Percentiles rank a stretch among this genome's conserved stretches.
Conservation (phyloP, 2,329 filamentous ascomycete genomes). For the Colletotrichum tropicicola region DNA sequence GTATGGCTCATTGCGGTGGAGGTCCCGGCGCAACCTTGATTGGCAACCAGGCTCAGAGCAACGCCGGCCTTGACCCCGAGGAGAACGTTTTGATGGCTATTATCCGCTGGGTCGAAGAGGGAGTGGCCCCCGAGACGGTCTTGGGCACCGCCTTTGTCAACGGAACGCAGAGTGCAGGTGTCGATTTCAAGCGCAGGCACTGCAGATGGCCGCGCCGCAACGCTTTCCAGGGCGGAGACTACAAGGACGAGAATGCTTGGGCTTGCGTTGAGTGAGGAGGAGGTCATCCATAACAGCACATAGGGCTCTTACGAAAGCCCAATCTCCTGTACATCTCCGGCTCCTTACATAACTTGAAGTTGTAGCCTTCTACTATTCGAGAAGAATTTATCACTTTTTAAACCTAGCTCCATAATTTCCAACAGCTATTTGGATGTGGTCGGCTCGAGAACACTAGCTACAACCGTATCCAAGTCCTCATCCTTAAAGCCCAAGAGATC, state of each 20-base stretch:
- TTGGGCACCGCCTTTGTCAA: slow-evolving; percentile 43
- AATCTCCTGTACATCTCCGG: too few relatives aligned
- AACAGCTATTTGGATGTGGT: not conserved
- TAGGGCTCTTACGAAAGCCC: too few relatives aligned
- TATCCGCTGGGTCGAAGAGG: slow-evolving; percentile 56
- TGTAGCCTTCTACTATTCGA: too few relatives aligned
- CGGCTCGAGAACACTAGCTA: not conserved
- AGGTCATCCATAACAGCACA: too few relatives aligned
- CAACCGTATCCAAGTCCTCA: slow-evolving; percentile 44
- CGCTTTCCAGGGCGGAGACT: slow-evolving; percentile 34
- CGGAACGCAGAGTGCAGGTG: not conserved
- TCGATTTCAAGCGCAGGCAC: slow-evolving; percentile 40
- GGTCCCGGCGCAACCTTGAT: slow-evolving; percentile 49
- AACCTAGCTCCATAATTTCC: too few relatives aligned
- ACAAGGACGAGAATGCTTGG: slow-evolving; percentile 28
- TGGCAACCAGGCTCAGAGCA: slow-evolving; percentile 34
- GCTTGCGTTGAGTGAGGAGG: slow-evolving; percentile 10
- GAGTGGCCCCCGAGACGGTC: slow-evolving; percentile 43
- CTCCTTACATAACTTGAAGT: too few relatives aligned
- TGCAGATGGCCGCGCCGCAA: slow-evolving; percentile 44
- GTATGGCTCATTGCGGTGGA: slow-evolving; percentile 59
- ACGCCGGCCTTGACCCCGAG: slow-evolving; percentile 42
- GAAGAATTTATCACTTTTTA: too few relatives aligned
- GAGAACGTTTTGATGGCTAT: slow-evolving; percentile 54
- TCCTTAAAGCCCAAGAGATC: slow-evolving; percentile 53